A percentile compares a stretch with the other conserved stretches of the same genome.
Conservation (phyloP, 2,329 filamentous ascomycete genomes). For the Fusarium fracticaudum region DNA sequence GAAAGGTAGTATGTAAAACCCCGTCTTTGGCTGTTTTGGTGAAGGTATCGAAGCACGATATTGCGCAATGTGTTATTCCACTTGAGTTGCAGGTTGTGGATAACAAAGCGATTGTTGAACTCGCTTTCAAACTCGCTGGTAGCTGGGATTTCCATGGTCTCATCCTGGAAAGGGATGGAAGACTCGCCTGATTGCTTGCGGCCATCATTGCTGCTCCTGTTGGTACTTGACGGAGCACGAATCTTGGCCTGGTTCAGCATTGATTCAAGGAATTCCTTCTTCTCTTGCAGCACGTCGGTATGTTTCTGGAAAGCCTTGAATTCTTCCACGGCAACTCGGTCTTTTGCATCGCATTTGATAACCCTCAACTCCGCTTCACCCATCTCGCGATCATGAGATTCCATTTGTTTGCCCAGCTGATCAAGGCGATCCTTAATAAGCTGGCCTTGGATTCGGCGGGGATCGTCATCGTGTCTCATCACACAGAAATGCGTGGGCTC, state of each 20-base stretch:
- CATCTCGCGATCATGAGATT: conserved; percentile 75
- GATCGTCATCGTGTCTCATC: conserved; percentile 91
- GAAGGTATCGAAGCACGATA: conserved; percentile 95
- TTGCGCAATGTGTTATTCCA: conserved; percentile 98
- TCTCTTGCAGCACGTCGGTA: conserved; percentile 64
- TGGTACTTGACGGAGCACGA: conserved; percentile 46
- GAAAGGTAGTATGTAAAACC: conserved; percentile 99
- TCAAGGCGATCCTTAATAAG: conserved; percentile 84
- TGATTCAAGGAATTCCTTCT: conserved; percentile 66
- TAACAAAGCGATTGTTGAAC: conserved; percentile 97
- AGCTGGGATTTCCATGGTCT: conserved; percentile 72
- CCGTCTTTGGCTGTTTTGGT: conserved; percentile 94
- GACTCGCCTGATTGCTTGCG: conserved; percentile 51
- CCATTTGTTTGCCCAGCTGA: conserved; percentile 81
- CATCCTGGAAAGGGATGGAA: conserved; percentile 63
- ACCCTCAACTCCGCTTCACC: conserved; percentile 79
- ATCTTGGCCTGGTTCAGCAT: conserved; percentile 63
- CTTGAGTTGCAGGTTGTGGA: conserved; percentile 97
- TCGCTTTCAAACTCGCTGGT: conserved; percentile 88
- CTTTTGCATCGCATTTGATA: conserved; percentile 60
- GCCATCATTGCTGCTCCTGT: conserved; percentile 39
- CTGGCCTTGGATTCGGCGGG: conserved; percentile 85
- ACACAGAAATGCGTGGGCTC: conserved; percentile 95
- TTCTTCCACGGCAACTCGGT: conserved; percentile 63
- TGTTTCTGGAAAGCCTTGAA: conserved; percentile 69